Evolutionary conservation across 345 rosid genomes (phyloP).

Genomic region (Leavenworthia alabamica): DNA sequence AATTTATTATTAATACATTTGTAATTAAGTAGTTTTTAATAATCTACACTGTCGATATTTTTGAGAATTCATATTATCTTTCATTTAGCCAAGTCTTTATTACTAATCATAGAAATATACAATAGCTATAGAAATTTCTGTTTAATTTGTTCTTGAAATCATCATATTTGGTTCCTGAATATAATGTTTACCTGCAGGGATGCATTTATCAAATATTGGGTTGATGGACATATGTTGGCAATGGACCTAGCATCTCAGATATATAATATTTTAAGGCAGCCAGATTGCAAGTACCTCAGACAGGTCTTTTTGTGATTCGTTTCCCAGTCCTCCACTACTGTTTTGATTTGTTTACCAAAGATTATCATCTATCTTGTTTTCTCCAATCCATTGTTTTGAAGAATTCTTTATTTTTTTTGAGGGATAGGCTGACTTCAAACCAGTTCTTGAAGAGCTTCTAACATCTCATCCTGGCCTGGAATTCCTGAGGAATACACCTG

Average conservation of each 20-base stretch:
- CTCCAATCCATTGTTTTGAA: not conserved
- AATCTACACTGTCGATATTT: not conserved
- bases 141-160: not conserved
- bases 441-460: slow-evolving; percentile 73
- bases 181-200: slow-evolving; percentile 42
- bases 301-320: slow-evolving; percentile 44
- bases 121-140: not conserved
- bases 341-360: not conserved
- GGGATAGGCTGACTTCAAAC: slow-evolving; percentile 78
- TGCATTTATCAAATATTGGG: slow-evolving; percentile 65
- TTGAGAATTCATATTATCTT: not conserved
- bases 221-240: slow-evolving; percentile 58
- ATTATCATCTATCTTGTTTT: not conserved
- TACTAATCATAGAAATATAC: not conserved
- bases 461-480: slow-evolving; percentile 82
- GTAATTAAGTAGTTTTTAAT: not conserved
- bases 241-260: slow-evolving; percentile 63
- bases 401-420: slow-evolving; percentile 3
- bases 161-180: slow-evolving; percentile 6
- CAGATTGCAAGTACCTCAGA: slow-evolving; percentile 57
- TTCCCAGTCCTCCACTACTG: not conserved
- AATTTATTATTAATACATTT: not conserved
- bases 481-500: slow-evolving; percentile 67
- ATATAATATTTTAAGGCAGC: slow-evolving; percentile 63
- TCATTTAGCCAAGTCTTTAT: not conserved